Evolutionary conservation across 1,284 basidiomycete genomes (phyloP), one percentile per base, ranked within the genome.

Genomic region (Cryptococcus wingfieldii): DNA sequence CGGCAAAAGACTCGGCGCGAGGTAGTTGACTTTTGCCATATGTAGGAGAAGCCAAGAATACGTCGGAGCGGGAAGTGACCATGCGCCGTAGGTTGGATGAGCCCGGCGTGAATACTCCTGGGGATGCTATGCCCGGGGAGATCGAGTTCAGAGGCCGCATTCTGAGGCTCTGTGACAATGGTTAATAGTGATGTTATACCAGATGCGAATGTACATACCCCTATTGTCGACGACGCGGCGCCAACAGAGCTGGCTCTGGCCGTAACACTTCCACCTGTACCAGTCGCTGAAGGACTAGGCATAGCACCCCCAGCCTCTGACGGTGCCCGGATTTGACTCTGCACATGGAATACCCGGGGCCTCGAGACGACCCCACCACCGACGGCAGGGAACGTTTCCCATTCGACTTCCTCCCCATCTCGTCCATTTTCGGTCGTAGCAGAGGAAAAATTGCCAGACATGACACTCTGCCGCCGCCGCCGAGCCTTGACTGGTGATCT

Each of bases 281-380:
- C 68, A 10, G 71, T 74, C 8, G 65, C 70, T 0, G 67, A 64
- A 0, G 75, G 73, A 62, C 72, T 74, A 1, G 71, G 74, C 67
- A 70, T 63, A 18, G 67, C 54, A 14, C 67, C 68, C 5, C 71
- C 74, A 1, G 67, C 63, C 51, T 79, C 79, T 1, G 76, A 70
- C 3, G 81, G 80, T 3, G 79, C 70, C 39, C 80, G 69, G 60
- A 86, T 83, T 64, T 82, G 80, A 6, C 84, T 85, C 62, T 88
- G 87, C 0, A 85, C 83, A 68, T 89, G 88, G 59, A 83, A 84
- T 23, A 90, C 80, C 4, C 89, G 78, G 0, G 88, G 89, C 23
- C 87, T 81, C 2, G 86, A 86, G 56, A 90, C 81, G 0, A 82
- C 83, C 1, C 88, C 87, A 27, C 88, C 88, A 34, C 88, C 87